Evolutionary conservation across 495 filamentous ascomycete genomes (phyloP), one percentile per base, ranked within the genome.

Genomic region (Jackrogersella minutella): DNA sequence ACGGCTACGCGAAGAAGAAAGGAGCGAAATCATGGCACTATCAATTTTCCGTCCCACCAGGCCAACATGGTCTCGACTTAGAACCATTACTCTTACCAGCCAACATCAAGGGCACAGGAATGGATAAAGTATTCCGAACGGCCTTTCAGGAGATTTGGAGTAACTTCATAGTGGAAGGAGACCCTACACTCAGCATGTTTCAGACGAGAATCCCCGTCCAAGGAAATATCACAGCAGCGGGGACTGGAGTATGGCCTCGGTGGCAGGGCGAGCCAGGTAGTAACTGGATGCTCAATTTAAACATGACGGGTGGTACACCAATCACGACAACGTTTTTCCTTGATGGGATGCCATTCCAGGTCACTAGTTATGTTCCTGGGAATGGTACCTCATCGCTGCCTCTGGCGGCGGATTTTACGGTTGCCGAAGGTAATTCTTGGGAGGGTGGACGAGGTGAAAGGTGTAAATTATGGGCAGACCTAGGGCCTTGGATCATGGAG

Each of bases 41-140:
- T 64, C 84, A 90, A 65, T 88, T 84, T 73, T 85, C 82, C 7
- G 82, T 86, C 0, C 81, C 85, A 0, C 77, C 81, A 28, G 80
- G 81, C 3, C 75, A 78, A 13, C 87, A 90, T 72, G 84, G 80
- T 21, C 68, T 73, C 13, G 88, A 91, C 57, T 28, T 86, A 7
- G 10, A 49, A 1, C 67, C 71, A 0, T 57, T 79, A 3, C 26
- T 62, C 0, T 6, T 13, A 1, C 53, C 72, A 17, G 58, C 71
- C 2, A 54, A 62, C 1, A 33, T 5, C 1, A 30, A 16, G 21
- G 54, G 41, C 5, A 58, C 66, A 9, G 58, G 64, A 2, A 66
- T 69, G 41, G 63, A 77, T 33, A n/a, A 53, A 13, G 61, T 65
- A 2, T 78, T 79, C 51, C 63, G 68, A 5, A 64, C 49, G 0